phyloP scores from a whole-genome alignment of 306 rosid genomes.

The Rubus parviflorus region DNA sequence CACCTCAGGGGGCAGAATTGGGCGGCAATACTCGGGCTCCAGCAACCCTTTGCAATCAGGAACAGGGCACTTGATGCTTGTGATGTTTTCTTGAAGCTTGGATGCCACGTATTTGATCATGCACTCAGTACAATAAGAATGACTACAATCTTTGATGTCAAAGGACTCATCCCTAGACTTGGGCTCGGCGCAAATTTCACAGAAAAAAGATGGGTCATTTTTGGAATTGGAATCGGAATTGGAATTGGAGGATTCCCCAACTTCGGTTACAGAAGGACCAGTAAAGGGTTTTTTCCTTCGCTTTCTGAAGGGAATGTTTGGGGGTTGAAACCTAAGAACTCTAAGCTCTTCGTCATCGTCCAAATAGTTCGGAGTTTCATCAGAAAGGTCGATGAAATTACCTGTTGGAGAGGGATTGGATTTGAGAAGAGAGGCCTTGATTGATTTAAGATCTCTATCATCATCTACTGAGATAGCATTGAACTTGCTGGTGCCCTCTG shows the following conservation, averaged over 20 bases:
- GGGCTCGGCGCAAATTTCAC: conserved; percentile 39
- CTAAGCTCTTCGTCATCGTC: not conserved
- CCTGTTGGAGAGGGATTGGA: not conserved
- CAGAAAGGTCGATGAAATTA: conserved; percentile 1
- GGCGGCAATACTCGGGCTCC: conserved; percentile 40
- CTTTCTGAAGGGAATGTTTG: not conserved
- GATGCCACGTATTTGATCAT: conserved; percentile 46
- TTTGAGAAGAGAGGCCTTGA: not conserved
- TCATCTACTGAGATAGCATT: not conserved
- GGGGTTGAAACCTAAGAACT: not conserved
- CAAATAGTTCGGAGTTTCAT: not conserved
- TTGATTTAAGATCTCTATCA: not conserved
- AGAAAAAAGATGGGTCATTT: not conserved
- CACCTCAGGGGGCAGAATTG: conserved; percentile 38
- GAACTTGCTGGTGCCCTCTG: not conserved
- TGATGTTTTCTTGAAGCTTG: conserved; percentile 42
- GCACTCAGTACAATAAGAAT: conserved; percentile 52
- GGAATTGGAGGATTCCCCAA: conserved; percentile 15
- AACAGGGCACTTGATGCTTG: conserved; percentile 43
- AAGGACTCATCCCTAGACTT: conserved; percentile 26
- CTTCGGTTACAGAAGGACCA: conserved; percentile 3
- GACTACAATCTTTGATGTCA: conserved; percentile 35
- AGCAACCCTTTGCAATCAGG: conserved; percentile 36
- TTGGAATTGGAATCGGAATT: conserved; percentile 1
- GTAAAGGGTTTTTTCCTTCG: not conserved